Conservation (phyloP, 169 alveolate species). For the Plasmodium berghei region DNA sequence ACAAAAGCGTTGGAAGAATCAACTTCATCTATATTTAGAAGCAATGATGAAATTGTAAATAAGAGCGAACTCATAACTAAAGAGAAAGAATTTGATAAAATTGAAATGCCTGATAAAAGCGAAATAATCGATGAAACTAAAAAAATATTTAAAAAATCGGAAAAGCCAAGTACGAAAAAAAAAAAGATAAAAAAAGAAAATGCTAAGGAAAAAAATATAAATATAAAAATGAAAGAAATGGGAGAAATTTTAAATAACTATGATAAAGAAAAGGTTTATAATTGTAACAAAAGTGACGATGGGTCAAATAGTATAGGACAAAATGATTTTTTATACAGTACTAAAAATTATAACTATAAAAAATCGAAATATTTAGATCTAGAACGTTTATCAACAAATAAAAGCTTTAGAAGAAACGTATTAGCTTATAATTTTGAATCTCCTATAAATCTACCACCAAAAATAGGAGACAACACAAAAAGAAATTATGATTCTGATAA, state of each 20-base stretch:
- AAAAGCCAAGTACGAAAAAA: not conserved
- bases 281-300: conserved; percentile 21
- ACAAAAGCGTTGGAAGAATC: not conserved
- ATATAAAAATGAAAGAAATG: conserved; percentile 14
- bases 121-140: not conserved
- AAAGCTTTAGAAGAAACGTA: conserved; percentile 2
- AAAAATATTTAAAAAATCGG: not conserved
- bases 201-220: not conserved
- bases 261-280: conserved; percentile 1
- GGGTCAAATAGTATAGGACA: conserved; percentile 17
- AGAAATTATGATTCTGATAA: conserved; percentile 18
- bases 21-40: conserved; percentile 42
- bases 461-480: conserved; percentile 1
- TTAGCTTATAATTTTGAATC: conserved; percentile 31
- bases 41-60: not conserved
- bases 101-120: not conserved
- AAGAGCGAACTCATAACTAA: not conserved
- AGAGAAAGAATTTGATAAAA: not conserved
- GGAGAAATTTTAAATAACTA: conserved; percentile 10
- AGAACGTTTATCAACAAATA: not conserved
- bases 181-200: not conserved
- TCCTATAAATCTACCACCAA: conserved; percentile 18
- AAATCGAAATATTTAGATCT: conserved; percentile 36
- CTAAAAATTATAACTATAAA: conserved; percentile 6
- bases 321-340: not conserved